Base-by-base conservation (phyloP, 1,284 basidiomycete species). In the Schizophyllum amplum region DNA sequence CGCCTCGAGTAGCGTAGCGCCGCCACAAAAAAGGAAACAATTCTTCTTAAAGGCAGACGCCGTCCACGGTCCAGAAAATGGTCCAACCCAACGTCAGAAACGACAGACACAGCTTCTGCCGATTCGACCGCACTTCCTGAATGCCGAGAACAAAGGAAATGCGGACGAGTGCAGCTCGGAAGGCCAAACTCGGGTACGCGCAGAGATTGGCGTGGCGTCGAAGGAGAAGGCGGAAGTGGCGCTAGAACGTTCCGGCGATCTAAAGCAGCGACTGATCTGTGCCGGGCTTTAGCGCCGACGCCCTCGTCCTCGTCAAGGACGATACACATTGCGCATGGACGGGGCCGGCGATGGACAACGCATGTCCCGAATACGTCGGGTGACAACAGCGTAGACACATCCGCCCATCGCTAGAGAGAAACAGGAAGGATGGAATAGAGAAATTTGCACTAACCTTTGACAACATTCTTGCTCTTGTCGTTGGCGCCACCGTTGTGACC, bases 361-460 rank as follows among this genome's bases (percentile, higher is more conserved):
- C 33, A 42, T 42, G 33, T 42, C 33, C 11, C 33, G 13, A 17
- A 3, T 42, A 42, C 13, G 17, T 17, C 33, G 17, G 33, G 33
- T 17, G 17, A 9, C 13, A 42, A 17, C 33, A 13, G 33, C 33
- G 33, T 9, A 42, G 33, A 4, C 7, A 42, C 17, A 42, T 42
- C 33, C 33, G 33, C 33, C 17, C 33, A 42, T 42, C 13, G 33
- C 33, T 42, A 42, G 33, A 17, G 17, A 42, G 33, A 49, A 56
- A 57, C 27, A 24, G 52, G 47, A 48, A 52, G 33, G 55, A 52
- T 51, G 47, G 55, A 9, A 50, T 50, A 20, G n/a, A 57, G 51
- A 47, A 9, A 9, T 50, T 22, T 23, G 25, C 54, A 56, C 76
- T 70, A 59, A 78, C 76, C 72, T 70, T 65, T 57, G 24, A 71